Base-by-base conservation (phyloP, 306 rosid species). In the Carpinus viminea region DNA sequence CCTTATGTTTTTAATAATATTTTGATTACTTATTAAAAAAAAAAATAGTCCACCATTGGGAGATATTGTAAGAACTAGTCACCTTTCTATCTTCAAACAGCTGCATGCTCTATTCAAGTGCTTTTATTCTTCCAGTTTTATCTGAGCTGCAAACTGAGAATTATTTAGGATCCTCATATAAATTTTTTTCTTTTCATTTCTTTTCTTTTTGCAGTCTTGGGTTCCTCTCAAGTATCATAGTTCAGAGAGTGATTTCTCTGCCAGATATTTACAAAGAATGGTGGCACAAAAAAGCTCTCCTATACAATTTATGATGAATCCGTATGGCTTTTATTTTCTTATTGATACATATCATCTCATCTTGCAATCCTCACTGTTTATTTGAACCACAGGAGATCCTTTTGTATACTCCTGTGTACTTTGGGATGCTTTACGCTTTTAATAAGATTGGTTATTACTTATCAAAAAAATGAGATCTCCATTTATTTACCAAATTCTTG, bases 181-280 rank as follows among this genome's bases (percentile, higher is more conserved):
- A 68, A 38, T n/a, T 41, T 70, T n/a, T 18, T 57, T 17, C 26
- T 74, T 74, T 79, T 31, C 34, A 31, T 31, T 31, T 77, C 48
- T 52, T 77, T 51, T 80, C 71, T 69, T 81, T 68, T 48, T 84
- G 71, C 82, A 95, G 98, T 12, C 72, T 48, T 95, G 93, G 97
- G 81, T 92, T 88, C 87, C 98, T 76, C 98, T 91, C 54, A 85
- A 86, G 90, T 92, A 91, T 83, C 97, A 95, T 87, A 82, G 91
- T 78, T 79, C 89, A 60, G 89, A 87, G 76, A 89, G 92, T 89
- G 98, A 91, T 82, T 78, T 87, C 61, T 88, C 97, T 1, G 78
- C 88, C 77, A 82, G 76, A 86, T 91, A 91, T 87, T 73, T 88
- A 78, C 85, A 74, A 85, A 91, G 84, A 83, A 91, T 95, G 98